Base-by-base conservation (phyloP, 169 alveolate genomes). In the Miamiensis avidus region DNA sequence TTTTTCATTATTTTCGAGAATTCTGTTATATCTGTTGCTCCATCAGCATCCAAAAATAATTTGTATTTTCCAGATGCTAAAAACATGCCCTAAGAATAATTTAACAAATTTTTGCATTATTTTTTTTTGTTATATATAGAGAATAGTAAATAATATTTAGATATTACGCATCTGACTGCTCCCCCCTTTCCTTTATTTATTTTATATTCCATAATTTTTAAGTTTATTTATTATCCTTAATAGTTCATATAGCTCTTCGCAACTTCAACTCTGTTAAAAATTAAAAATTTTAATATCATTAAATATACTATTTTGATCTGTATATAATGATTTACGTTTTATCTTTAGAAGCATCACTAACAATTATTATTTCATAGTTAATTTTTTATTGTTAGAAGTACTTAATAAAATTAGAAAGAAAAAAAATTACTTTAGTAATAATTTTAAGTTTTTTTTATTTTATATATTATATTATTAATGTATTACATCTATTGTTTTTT, bases 41-140 rank as follows among this genome's bases (percentile, higher is more conserved):
- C 96, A 92, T 97, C 98, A 29, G 98, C 97, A 89, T 97, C 98
- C n/a, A 93, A 89, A 93, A 97, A 92, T 79, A 97, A 82, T 49
- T 89, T 78, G 34, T 91, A 88, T 76, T 93, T 84, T 28, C 98
- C 98, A 76, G 90, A 78, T 11, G 94, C 85, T 79, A 85, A 82
- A 72, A 93, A 78, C 87, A 94, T 94, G 0, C 97, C 97, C 82
- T 89, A 29, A 15, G 31, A 15, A 30, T 75, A 75, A 29, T 29
- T 75, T 75, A 6, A 75, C 4, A 30, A 31, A 1, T 30, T 75
- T 30, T 75, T 29, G 30, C 0, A 65, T 49, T 0, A 20, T 28
- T 65, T 25, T 25, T 34, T 31, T 6, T 34, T 28, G 11, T 78
- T 25, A 28, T 49, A 29, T 1, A 34, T n/a, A 11, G 1, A 25